Conservation (phyloP, 1,139 yeast genomes). For the Candida tetrigidarum region DNA sequence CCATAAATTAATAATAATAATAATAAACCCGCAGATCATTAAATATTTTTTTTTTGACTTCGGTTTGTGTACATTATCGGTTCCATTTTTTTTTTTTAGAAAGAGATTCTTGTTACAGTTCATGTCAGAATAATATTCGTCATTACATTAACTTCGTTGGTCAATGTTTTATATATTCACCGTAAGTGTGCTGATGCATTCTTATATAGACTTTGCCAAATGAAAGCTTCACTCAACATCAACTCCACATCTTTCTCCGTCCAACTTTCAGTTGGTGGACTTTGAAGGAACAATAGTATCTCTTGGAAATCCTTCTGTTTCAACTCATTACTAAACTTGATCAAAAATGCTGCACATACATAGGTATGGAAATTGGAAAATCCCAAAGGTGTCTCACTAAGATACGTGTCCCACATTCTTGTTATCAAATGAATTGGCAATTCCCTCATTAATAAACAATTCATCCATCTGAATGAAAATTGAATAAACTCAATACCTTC, state of each 20-base stretch:
- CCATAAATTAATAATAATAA: no score
- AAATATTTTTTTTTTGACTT: no score
- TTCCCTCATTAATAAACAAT: conserved; percentile 95
- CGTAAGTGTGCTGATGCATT: conserved; percentile 85
- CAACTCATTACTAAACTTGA: conserved; percentile 80
- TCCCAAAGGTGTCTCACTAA: conserved; percentile 87
- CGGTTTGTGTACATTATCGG: no score
- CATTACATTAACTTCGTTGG: no score
- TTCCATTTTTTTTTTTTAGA: no score
- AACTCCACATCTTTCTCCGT: conserved; percentile 88
- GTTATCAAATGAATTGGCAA: conserved; percentile 75
- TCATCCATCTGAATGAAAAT: conserved; percentile 98
- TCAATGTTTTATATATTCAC: no score
- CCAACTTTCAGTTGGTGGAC: conserved; percentile 88
- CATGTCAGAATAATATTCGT: no score
- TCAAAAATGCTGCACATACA: conserved; percentile 97
- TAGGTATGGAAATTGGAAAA: conserved; percentile 93
- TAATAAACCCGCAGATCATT: no score
- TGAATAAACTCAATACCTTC: conserved; percentile 94
- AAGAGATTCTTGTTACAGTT: no score
- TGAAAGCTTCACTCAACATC: conserved; percentile 91
- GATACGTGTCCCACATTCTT: conserved; percentile 98
- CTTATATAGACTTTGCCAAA: conserved; percentile 93
- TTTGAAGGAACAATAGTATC: conserved; percentile 85
- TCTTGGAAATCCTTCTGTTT: conserved; percentile 94